Percentiles rank a stretch among this genome's conserved stretches.
These are phyloP conservation scores for Eucalyptus curtisii DNA, from an alignment of 345 rosid species.

Conservation along the genomic window DNA sequence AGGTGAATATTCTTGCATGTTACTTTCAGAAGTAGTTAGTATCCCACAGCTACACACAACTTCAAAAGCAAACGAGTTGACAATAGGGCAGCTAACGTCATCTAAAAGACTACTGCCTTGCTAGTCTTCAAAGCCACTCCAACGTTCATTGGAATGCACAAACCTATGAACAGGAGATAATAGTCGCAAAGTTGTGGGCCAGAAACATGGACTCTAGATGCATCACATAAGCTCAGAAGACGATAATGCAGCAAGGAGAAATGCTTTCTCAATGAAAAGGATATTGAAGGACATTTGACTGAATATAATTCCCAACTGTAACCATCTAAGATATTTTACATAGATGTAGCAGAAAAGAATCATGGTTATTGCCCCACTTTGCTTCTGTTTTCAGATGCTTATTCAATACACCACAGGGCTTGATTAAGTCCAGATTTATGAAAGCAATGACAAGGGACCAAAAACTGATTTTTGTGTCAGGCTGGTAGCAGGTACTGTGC, in stretches of 20 bases:
- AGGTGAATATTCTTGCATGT: neutral
- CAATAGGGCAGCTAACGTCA: neutral
- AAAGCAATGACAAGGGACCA: neutral
- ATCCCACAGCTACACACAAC: neutral
- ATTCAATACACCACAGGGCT: neutral
- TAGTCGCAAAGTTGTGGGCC: neutral
- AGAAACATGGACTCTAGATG: neutral
- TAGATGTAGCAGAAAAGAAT: neutral
- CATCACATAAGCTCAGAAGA: neutral
- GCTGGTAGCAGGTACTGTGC: neutral
- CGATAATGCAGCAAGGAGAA: neutral
- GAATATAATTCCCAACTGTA: neutral
- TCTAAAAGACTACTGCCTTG: neutral
- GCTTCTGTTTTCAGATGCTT: neutral
- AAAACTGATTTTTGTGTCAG: neutral
- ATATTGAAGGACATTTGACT: neutral
- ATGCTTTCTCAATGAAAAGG: neutral
- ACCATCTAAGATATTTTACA: neutral
- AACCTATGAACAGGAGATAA: neutral
- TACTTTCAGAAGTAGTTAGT: neutral
- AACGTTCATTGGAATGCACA: neutral
- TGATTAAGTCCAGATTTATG: neutral
- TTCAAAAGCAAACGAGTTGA: neutral
- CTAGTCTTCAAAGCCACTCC: neutral
- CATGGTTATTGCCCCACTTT: neutral